Percentiles rank a stretch among this genome's conserved stretches.
Evolutionary conservation across 108 stramenopile genomes (phyloP).

Genomic region (Nannochloropsis gaditana): DNA sequence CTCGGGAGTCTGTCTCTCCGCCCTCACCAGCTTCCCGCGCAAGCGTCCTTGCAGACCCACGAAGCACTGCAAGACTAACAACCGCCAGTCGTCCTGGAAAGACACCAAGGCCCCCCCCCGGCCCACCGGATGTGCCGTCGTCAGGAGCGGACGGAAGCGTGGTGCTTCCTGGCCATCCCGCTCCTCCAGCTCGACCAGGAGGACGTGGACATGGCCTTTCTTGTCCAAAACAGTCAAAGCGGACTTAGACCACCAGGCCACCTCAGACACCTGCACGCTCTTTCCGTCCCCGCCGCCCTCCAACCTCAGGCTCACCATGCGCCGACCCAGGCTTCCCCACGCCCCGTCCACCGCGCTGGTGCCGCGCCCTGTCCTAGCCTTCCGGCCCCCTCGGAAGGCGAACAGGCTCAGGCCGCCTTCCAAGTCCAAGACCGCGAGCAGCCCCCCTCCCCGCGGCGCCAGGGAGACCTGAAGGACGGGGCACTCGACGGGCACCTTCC

Average conservation of each 20-base stretch:
- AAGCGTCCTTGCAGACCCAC: not conserved
- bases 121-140: not conserved
- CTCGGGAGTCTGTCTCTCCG: not conserved
- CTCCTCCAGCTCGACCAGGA: not conserved
- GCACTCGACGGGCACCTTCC: not conserved
- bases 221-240: not conserved
- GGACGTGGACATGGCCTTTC: not conserved
- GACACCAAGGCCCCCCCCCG: not conserved
- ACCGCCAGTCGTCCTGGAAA: not conserved
- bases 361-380: not conserved
- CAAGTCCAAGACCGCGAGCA: not conserved
- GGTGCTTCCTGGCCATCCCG: not conserved
- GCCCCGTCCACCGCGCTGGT: not conserved
- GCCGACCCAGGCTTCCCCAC: not conserved
- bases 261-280: not conserved
- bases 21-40: not conserved
- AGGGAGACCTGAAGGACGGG: not conserved
- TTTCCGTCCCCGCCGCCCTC: not conserved
- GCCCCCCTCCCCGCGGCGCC: not conserved
- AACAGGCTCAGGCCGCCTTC: not conserved
- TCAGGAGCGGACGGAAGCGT: not conserved
- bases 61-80: not conserved
- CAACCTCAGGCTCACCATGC: not conserved
- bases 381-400: not conserved
- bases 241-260: not conserved